Base-by-base conservation (phyloP, 805 yeast species). In the Sugiyamaella chiloensis region DNA sequence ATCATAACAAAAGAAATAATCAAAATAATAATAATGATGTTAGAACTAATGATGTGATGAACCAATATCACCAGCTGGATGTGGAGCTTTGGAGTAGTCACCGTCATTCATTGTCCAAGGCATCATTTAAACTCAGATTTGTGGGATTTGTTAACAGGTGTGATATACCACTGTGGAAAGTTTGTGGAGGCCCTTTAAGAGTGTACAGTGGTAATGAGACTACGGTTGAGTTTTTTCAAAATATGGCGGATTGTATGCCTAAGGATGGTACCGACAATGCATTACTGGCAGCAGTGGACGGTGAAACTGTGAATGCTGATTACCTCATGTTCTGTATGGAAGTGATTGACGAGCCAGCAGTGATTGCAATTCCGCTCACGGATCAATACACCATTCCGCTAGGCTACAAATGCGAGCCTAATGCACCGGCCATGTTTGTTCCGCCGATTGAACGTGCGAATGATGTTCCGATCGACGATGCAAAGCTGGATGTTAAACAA, bases 101-200 rank as follows among this genome's bases (percentile, higher is more conserved):
- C 21, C 34, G 44, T 6, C 52, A 36, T 20, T 24, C 23, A 12
- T 16, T 42, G 9, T 16, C 26, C 16, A 49, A 44, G 34, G 34
- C 36, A 16, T 20, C 31, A 11, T 19, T 40, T 12, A n/a, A 14
- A 17, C 42, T 47, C 6, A 16, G 24, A 9, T 27, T 16, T 16
- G 40, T 40, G 6, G 42, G 44, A 9, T 53, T 46, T 40, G 43
- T 52, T 11, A 46, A 53, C 37, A 44, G 47, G 16, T 20, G 40
- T 8, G 27, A 29, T 31, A 19, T 53, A 7, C 55, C 57, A 3
- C 35, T 48, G 4, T 53, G 57, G 57, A 17, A 43, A 14, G 32
- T 53, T 8, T 20, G 37, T 14, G 52, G 57, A 27, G 46, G 49
- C 14, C 37, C 39, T 16, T 27, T 52, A 21, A 44, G 47, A 4